These are phyloP conservation scores for Pythium diclinum DNA, from an alignment of 352 stramenopile genomes.

Conservation along the genomic window DNA sequence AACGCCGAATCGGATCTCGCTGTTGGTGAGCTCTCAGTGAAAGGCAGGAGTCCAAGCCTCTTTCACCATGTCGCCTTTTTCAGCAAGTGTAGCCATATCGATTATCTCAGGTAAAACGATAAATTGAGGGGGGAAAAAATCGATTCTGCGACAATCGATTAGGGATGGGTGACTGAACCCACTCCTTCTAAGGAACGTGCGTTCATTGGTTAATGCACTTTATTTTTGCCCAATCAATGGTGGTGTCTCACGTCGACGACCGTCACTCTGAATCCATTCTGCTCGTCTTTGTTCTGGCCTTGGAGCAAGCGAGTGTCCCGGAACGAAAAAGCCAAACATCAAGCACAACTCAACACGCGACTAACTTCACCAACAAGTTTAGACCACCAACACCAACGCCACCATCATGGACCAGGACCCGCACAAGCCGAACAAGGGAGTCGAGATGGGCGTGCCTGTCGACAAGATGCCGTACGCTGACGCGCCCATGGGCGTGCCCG, in stretches of 20 bases:
- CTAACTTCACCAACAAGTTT: neutral
- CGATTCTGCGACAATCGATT: neutral
- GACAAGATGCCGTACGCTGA: constrained; percentile 24
- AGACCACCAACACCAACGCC: neutral
- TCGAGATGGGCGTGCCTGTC: constrained; percentile 28
- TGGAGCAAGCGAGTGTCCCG: neutral
- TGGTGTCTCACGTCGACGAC: neutral
- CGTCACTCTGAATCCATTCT: neutral
- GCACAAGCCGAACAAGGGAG: constrained; percentile 21
- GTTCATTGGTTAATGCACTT: neutral
- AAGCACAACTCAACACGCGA: neutral
- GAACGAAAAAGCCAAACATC: constrained; percentile 6
- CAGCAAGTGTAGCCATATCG: neutral
- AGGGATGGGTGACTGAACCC: neutral
- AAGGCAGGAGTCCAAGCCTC: too few relatives aligned
- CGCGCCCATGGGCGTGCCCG: constrained; percentile 29
- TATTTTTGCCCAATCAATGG: neutral
- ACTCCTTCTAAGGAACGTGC: neutral
- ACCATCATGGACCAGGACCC: constrained; percentile 25
- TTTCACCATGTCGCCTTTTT: too few relatives aligned
- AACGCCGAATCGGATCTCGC: neutral
- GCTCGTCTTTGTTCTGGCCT: neutral
- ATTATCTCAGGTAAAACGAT: neutral
- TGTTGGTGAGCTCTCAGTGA: neutral
- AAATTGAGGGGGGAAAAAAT: neutral